Evolutionary conservation across 371 early-diverging fungal genomes (phyloP).

Genomic region (Mucor saturninus): DNA sequence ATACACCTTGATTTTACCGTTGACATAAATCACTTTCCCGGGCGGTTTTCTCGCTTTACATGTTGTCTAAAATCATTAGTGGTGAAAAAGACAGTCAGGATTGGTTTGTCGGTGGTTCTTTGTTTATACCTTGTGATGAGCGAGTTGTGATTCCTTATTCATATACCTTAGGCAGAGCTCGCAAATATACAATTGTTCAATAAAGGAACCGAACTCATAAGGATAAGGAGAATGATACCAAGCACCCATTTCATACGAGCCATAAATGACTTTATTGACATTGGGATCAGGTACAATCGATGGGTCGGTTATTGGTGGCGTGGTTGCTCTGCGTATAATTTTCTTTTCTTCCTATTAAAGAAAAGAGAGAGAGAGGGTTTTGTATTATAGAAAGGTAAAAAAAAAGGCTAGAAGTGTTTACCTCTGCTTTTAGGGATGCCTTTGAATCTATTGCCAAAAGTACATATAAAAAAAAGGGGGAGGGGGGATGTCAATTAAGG

Average conservation of each 20-base stretch:
- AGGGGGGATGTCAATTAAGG: background rate
- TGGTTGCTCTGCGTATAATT: constrained; percentile 8
- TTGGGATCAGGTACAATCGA: constrained; percentile 39
- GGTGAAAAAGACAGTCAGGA: no score
- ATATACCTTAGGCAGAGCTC: constrained; percentile 87
- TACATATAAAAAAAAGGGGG: no score
- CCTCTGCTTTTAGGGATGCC: background rate
- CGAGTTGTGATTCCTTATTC: constrained; percentile 46
- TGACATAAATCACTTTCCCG: constrained; percentile 87
- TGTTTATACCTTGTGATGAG: constrained; percentile 54
- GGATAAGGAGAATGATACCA: constrained; percentile 98
- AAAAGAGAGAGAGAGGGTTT: background rate
- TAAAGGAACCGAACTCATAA: constrained; percentile 69
- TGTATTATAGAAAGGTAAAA: no score
- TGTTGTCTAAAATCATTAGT: constrained; percentile 27
- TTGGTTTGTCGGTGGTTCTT: background rate
- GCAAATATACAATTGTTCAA: constrained; percentile 83
- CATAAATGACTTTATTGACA: constrained; percentile 64
- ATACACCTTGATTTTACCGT: constrained; percentile 78
- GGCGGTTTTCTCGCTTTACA: constrained; percentile 81
- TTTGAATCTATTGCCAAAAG: background rate
- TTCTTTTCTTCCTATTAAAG: constrained; percentile 13
- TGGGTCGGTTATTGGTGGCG: constrained; percentile 31
- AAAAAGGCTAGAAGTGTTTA: background rate
- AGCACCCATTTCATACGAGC: constrained; percentile 73